These are phyloP conservation scores for Amanita exitialis DNA, from an alignment of 768 basidiomycete genomes.

Conservation along the genomic window DNA sequence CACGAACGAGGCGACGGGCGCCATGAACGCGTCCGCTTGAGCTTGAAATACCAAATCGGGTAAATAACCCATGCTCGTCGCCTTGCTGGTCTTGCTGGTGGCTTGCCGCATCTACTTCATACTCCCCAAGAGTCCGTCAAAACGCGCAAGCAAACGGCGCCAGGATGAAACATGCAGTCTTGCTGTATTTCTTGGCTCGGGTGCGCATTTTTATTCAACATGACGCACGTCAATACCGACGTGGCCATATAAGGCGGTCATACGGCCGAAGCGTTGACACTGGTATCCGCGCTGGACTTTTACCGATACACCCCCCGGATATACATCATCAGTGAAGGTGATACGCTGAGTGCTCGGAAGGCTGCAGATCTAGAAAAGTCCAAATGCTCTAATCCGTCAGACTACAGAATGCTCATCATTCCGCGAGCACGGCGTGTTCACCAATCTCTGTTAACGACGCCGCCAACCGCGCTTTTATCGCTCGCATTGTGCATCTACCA, in stretches of 20 bases:
- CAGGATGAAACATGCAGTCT: slow-evolving; percentile 28
- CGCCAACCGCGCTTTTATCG: slow-evolving; percentile 53
- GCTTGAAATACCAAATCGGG: not conserved
- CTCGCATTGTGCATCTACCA: slow-evolving; percentile 52
- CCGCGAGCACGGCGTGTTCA: slow-evolving; percentile 86
- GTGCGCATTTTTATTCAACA: slow-evolving; percentile 28
- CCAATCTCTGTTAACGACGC: slow-evolving; percentile 64
- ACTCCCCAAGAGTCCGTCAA: slow-evolving; percentile 12
- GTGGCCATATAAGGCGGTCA: slow-evolving; percentile 68
- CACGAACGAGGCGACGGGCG: not conserved
- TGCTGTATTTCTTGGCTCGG: slow-evolving; percentile 91
- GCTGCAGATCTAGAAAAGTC: slow-evolving; percentile 51
- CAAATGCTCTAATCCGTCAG: slow-evolving; percentile 16
- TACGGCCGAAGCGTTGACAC: slow-evolving; percentile 74
- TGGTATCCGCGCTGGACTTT: slow-evolving; percentile 68
- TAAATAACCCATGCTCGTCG: not conserved
- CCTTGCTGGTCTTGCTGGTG: slow-evolving; percentile 5
- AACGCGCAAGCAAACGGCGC: not conserved
- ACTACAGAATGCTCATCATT: slow-evolving; percentile 51
- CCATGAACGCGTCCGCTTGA: not conserved
- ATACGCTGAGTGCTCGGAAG: slow-evolving; percentile 67
- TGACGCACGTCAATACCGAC: not conserved
- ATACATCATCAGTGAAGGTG: slow-evolving; percentile 79
- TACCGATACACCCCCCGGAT: slow-evolving; percentile 63
- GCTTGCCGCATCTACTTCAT: slow-evolving; percentile 22